Percentiles rank a stretch among this genome's conserved stretches.
phyloP scores from a whole-genome alignment of 78 protist species.

The Creolimax fragrantissima region DNA sequence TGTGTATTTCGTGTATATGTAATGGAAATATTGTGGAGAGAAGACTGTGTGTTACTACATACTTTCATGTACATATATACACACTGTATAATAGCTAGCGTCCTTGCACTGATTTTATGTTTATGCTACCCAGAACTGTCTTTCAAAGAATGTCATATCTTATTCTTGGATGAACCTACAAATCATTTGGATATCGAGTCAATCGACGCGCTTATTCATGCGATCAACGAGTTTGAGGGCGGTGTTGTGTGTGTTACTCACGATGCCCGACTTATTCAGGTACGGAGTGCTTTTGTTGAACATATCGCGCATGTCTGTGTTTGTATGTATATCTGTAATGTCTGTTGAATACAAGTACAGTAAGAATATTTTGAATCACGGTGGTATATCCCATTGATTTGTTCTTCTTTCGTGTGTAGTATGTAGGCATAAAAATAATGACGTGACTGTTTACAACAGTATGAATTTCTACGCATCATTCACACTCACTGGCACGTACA shows the following conservation, averaged over 20 bases:
- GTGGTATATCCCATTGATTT: too few species aligned
- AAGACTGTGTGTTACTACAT: background rate
- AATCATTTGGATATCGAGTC: conserved; percentile 72
- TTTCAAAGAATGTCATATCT: conserved; percentile 70
- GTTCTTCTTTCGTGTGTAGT: too few species aligned
- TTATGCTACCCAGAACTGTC: conserved; percentile 38
- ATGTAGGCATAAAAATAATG: background rate
- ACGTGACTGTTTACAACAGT: background rate
- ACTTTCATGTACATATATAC: too few species aligned
- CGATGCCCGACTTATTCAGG: conserved; percentile 36
- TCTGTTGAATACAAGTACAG: too few species aligned
- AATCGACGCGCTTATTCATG: conserved; percentile 43
- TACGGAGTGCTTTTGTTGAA: background rate
- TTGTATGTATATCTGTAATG: too few species aligned
- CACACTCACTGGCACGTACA: background rate
- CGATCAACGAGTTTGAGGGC: conserved; percentile 29
- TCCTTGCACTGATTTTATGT: background rate
- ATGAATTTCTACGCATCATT: background rate
- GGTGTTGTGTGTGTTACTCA: conserved; percentile 40
- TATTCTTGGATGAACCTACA: conserved; percentile 90
- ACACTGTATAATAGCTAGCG: too few species aligned
- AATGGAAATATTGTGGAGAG: background rate
- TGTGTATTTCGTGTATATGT: background rate
- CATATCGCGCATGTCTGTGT: too few species aligned
- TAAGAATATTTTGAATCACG: too few species aligned